phyloP scores from a whole-genome alignment of 805 yeast species.

The Candida vaughaniae region DNA sequence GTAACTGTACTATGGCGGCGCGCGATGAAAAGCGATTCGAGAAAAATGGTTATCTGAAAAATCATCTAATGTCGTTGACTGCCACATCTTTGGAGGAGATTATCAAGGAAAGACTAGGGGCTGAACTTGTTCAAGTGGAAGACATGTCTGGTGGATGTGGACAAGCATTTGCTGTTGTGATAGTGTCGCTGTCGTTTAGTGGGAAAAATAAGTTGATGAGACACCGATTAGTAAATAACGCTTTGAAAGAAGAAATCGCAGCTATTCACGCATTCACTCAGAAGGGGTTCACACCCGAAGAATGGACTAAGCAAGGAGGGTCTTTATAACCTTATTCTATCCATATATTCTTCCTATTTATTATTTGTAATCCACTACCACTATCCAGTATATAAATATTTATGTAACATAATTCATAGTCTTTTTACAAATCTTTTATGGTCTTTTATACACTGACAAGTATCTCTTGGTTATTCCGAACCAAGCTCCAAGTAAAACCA shows the following conservation, averaged over 20 bases:
- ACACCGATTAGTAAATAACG: constrained; percentile 79
- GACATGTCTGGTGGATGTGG: constrained; percentile 96
- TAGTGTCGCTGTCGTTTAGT: constrained; percentile 67
- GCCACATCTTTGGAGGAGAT: constrained; percentile 43
- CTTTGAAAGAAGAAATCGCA: constrained; percentile 81
- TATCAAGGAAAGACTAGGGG: constrained; percentile 57
- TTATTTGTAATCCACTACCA: neutral
- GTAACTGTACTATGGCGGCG: too few species aligned
- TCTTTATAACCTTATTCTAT: constrained; percentile 11
- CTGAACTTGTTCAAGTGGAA: constrained; percentile 65
- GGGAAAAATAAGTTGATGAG: constrained; percentile 85
- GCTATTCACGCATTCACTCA: constrained; percentile 94
- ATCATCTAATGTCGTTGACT: constrained; percentile 23
- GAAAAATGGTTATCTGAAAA: too few species aligned
- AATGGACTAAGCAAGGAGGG: constrained; percentile 60
- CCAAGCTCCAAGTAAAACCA: constrained; percentile 28
- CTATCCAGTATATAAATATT: neutral
- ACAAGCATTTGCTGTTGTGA: constrained; percentile 91
- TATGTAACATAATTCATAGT: constrained; percentile 3
- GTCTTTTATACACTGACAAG: constrained; percentile 8
- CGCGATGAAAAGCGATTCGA: too few species aligned
- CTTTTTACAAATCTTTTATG: neutral
- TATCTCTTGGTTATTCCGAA: constrained; percentile 15
- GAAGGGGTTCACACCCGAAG: constrained; percentile 82
- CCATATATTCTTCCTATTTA: neutral